Conservation (phyloP, 2,329 filamentous ascomycete genomes). For the Arthrobotrys sphaeroides region DNA sequence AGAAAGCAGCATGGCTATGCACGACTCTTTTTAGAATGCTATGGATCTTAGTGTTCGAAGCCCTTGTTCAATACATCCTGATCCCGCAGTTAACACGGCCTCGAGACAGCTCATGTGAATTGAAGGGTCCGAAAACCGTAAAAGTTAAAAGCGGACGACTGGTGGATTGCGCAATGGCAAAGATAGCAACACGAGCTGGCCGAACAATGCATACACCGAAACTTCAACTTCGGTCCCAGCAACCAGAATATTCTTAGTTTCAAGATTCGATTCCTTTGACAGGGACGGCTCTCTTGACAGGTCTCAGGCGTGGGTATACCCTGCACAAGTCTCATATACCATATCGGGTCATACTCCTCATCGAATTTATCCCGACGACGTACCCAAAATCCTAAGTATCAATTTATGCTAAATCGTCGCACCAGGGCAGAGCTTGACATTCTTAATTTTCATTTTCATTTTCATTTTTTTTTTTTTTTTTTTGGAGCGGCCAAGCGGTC, state of each 20-base stretch:
- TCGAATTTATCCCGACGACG: constrained; percentile 33
- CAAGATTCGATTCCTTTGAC: constrained; percentile 18
- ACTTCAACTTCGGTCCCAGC: neutral
- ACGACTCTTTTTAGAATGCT: neutral
- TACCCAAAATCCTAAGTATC: neutral
- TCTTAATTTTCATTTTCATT: no score
- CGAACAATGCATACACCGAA: constrained; percentile 28
- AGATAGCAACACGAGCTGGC: constrained; percentile 36
- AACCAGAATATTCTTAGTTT: constrained; percentile 38
- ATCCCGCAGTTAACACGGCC: neutral
- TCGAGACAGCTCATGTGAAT: no score
- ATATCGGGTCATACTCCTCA: neutral
- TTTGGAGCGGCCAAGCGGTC: no score
- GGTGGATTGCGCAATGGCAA: neutral
- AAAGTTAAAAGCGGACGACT: neutral
- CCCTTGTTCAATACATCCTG: neutral
- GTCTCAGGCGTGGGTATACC: neutral
- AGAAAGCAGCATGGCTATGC: constrained; percentile 47
- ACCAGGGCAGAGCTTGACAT: neutral
- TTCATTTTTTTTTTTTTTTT: no score
- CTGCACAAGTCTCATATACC: neutral
- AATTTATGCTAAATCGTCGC: constrained; percentile 42
- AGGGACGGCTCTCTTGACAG: neutral
- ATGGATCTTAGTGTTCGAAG: neutral
- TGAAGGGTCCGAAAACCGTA: no score